Evolutionary conservation across 768 basidiomycete species (phyloP), one percentile per base, ranked within the genome.

Genomic region (Lactarius vividus): DNA sequence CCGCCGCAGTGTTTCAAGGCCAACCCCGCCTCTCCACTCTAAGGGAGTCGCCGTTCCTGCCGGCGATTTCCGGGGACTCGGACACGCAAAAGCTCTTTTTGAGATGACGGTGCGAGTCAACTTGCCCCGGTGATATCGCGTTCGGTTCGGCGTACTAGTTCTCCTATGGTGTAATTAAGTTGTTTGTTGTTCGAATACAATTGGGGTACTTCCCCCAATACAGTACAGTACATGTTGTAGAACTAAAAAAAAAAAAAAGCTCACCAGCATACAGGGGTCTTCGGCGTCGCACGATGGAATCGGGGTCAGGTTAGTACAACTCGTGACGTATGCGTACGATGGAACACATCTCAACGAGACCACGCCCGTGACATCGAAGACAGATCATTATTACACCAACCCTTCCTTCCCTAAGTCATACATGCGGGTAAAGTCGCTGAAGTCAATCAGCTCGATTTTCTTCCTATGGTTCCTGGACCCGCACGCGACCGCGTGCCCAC

Each of bases 401-500:
- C 44, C 49, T 15, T 10, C 23, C 28, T 3, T 46, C 56, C 60
- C 2, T n/a, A 40, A 42, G 65, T 44, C 20, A 49, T 31, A 56
- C 33, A 26, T 37, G 8, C 31, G 7, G 54, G 52, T 20, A 37
- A 46, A 35, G 53, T 55, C 42, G 11, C 49, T 52, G 49, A 37
- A 56, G 29, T 57, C 29, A 37, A 62, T 53, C 56, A 39, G 28
- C 26, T 20, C 26, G 60, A 26, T 39, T 49, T 31, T 53, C 20
- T 40, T 23, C 49, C 57, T 63, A 65, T 57, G 61, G 35, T 10
- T 56, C 54, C 57, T 62, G 64, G 13, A 61, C 52, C 8, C 60
- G 65, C 54, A 81, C 66, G 56, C 79, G 77, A 67, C 76, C 75
- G 73, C 81, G 85, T 46, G 85, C 88, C 72, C 81, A 88, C 62